These are phyloP conservation scores for Eucalyptus erythrocorys DNA, from an alignment of 345 rosid species.

Conservation along the genomic window DNA sequence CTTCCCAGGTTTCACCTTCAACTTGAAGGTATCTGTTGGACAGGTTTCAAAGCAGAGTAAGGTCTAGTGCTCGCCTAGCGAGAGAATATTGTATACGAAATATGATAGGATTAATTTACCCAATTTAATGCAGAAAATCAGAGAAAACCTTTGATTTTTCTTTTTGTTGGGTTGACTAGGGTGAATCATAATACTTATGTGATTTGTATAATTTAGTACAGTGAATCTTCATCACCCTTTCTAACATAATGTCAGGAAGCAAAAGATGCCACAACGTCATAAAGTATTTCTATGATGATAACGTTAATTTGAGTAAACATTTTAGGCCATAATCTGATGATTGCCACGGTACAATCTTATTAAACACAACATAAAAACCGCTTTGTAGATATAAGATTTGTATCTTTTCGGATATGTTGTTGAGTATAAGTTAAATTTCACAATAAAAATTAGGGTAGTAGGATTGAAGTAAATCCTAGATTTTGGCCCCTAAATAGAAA, in stretches of 20 bases:
- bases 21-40: conserved; percentile 22
- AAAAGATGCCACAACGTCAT: background rate
- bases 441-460: background rate
- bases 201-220: background rate
- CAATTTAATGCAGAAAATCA: background rate
- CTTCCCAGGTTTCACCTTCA: conserved; percentile 39
- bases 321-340: background rate
- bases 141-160: background rate
- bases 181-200: background rate
- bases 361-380: background rate
- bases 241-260: background rate
- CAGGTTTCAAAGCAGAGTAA: background rate
- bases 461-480: background rate
- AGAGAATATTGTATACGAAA: background rate
- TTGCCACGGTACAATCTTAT: background rate
- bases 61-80: background rate
- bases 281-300: background rate
- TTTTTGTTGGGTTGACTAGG: background rate
- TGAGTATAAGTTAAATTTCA: background rate
- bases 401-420: background rate
- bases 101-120: background rate
- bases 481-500: background rate
- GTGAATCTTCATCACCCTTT: background rate
- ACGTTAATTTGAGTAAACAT: background rate
- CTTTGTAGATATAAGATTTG: background rate